Base-by-base conservation (phyloP, 1,284 basidiomycete species). In the Ustilago nuda region DNA sequence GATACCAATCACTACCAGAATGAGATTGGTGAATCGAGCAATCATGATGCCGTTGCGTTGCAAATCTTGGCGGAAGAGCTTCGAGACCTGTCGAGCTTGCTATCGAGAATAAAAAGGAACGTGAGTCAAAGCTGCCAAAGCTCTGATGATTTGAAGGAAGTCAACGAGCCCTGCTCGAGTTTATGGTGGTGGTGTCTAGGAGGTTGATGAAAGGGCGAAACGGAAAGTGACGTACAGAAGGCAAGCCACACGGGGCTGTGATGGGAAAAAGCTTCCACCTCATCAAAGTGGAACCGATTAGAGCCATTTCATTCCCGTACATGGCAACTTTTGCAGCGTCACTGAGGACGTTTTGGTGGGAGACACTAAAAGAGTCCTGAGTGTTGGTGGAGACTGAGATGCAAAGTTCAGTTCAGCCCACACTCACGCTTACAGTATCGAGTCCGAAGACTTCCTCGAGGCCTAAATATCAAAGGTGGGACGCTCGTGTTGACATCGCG, bases 61-160 rank as follows among this genome's bases (percentile, higher is more conserved):
- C 36, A 37, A 9, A 37, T 8, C 13, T 13, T 37, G 36, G 36
- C 7, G 43, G 43, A 19, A 45, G 17, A 19, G 43, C 43, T 30
- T 51, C 50, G 50, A 51, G 23, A 32, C 50, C 50, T 4, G 50
- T 51, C 50, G 50, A 51, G 30, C 50, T 15, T 8, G 13, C 39
- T 41, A 6, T 41, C 39, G 39, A 41, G 27, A 11, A 15, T 13
- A 35, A 17, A 23, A 23, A 37, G 9, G 19, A 54, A 35, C n/a
- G 48, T 32, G 15, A 27, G 6, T 17, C 37, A 41, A 41, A 56
- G 13, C 50, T 51, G 30, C 4, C 19, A 32, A 32, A 33, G 33
- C 12, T 32, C 30, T 27, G 12, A 8, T 51, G 17, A 23, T 33
- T 19, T 37, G 36, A 37, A 27, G 23, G 36, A 37, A 9, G 36